Base-by-base conservation (phyloP, 2,329 filamentous ascomycete species). In the Trichophyton schoenleinii region DNA sequence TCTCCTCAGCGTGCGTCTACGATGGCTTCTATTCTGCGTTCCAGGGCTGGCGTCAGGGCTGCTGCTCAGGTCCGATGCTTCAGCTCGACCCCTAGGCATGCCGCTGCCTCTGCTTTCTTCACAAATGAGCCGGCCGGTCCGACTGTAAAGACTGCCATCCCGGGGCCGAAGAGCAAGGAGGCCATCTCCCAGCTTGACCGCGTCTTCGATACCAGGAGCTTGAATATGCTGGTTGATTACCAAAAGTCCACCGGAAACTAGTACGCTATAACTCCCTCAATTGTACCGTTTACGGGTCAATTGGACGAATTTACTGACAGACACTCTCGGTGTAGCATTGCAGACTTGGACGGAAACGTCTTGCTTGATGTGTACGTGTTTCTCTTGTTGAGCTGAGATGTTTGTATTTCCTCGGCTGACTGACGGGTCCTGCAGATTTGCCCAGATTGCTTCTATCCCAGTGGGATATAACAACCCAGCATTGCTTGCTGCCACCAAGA, bases 381-480 rank as follows among this genome's bases (percentile, higher is more conserved):
- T 9, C 11, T 38, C 11, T 4, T 4, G 11, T 11, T 13, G 34
- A 3, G 34, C 34, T 1, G 34, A 38, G 34, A 38, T 38, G 2
- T 3, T 2, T 8, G 15, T 20, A 36, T 15, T 41, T 15, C 28
- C 6, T n/a, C 11, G 18, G 18, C 20, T 31, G 46, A 22, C 63
- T 66, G 55, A 62, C 55, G 41, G 13, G 5, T 18, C 58, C 28
- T 6, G 18, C 66, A 87, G 86, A 63, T 92, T 92, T 71, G 88
- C 91, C 59, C 91, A 96, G 76, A 96, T 96, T 70, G 91, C 91
- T 65, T 95, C 89, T 48, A 96, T 96, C 68, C 88, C 91, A 2
- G 81, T 96, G 53, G 91, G 91, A 63, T 96, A 96, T 82, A 95
- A 92, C 81, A 96, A 96, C 78, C 86, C 89, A 5, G 76, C 81